These are phyloP conservation scores for Melampsora americana DNA, from an alignment of 1,284 basidiomycete species.

Conservation along the genomic window DNA sequence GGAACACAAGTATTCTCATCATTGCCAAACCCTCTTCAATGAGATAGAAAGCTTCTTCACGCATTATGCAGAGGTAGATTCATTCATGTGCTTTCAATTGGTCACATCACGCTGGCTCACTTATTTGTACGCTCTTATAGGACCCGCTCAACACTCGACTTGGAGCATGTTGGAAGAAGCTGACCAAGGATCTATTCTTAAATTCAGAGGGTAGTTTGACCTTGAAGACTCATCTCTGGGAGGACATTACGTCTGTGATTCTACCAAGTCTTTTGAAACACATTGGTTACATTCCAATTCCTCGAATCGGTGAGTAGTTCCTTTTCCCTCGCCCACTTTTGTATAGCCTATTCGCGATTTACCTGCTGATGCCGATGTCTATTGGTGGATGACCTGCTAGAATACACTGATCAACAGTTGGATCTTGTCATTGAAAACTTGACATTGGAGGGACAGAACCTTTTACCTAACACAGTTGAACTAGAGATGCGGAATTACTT, in stretches of 20 bases:
- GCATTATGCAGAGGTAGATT: slow-evolving; percentile 48
- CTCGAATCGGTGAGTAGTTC: slow-evolving; percentile 21
- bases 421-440: slow-evolving; percentile 92
- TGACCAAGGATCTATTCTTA: slow-evolving; percentile 53
- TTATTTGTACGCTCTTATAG: background rate
- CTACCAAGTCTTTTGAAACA: slow-evolving; percentile 72
- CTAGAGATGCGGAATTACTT: slow-evolving; percentile 78
- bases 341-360: slow-evolving; percentile 39
- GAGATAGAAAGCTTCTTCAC: slow-evolving; percentile 52
- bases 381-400: slow-evolving; percentile 61
- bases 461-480: slow-evolving; percentile 72
- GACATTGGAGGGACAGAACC: slow-evolving; percentile 75
- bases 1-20: slow-evolving; percentile 51
- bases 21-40: slow-evolving; percentile 51
- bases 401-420: slow-evolving; percentile 80
- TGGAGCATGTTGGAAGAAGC: slow-evolving; percentile 51
- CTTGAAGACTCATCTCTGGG: slow-evolving; percentile 72
- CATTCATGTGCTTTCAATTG: background rate
- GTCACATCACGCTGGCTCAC: background rate
- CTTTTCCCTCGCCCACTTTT: background rate
- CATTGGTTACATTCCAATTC: slow-evolving; percentile 43
- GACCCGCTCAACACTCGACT: slow-evolving; percentile 52
- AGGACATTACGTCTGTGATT: slow-evolving; percentile 75
- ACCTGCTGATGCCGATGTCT: slow-evolving; percentile 1
- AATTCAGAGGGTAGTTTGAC: slow-evolving; percentile 72